A percentile compares a stretch with the other conserved stretches of the same genome.
These are phyloP conservation scores for Martiniozyma asiatica DNA, from an alignment of 1,139 yeast species.

Conservation along the genomic window DNA sequence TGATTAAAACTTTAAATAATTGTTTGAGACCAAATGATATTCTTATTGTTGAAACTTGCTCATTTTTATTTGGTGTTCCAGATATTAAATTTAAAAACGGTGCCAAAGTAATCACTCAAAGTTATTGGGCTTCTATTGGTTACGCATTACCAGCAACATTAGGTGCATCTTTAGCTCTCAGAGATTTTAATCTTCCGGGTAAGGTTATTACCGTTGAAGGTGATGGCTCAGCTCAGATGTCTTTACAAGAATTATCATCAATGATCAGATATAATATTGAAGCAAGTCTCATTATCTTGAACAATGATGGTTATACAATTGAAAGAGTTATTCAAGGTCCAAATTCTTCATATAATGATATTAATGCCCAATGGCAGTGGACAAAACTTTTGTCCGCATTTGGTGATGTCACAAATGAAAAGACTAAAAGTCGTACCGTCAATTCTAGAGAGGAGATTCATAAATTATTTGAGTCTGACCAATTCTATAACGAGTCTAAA, in stretches of 20 bases:
- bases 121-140: constrained; percentile 75
- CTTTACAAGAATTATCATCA: constrained; percentile 68
- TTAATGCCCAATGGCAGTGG: constrained; percentile 73
- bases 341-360: constrained; percentile 67
- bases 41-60: constrained; percentile 65
- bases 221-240: constrained; percentile 88
- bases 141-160: constrained; percentile 76
- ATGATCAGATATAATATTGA: constrained; percentile 47
- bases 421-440: constrained; percentile 11
- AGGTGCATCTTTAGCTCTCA: constrained; percentile 62
- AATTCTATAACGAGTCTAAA: constrained; percentile 20
- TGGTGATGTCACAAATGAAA: constrained; percentile 46
- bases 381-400: constrained; percentile 48
- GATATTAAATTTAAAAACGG: constrained; percentile 32
- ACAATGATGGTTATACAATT: constrained; percentile 77
- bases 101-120: constrained; percentile 43
- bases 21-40: constrained; percentile 49
- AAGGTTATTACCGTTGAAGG: constrained; percentile 68
- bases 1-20: constrained; percentile 17
- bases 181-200: constrained; percentile 39
- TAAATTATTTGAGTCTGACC: constrained; percentile 25
- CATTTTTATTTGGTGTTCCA: constrained; percentile 58
- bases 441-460: constrained; percentile 26
- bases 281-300: constrained; percentile 57
- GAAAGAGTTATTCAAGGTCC: constrained; percentile 79